Evolutionary conservation across 352 stramenopile species (phyloP).

Genomic region (Pythium dissotocum): DNA sequence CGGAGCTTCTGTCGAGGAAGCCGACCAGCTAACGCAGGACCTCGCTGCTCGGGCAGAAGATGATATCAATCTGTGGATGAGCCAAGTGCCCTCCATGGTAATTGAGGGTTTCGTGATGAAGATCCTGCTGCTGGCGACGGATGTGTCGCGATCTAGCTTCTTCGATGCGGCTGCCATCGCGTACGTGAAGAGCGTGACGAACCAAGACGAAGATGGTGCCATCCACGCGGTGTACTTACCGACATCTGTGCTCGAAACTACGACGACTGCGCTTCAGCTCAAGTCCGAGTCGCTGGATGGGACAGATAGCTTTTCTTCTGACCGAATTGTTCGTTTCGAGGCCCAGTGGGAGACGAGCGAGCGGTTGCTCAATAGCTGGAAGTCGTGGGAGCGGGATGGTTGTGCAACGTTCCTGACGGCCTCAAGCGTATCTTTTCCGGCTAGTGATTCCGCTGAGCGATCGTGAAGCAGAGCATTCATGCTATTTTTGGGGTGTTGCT

Average conservation of each 20-base stretch:
- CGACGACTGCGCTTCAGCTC: background rate
- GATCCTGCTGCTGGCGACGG: conserved; percentile 27
- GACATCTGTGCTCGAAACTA: background rate
- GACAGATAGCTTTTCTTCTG: background rate
- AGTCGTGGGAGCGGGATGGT: conserved; percentile 52
- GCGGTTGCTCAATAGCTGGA: conserved; percentile 58
- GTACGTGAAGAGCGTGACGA: conserved; percentile 31
- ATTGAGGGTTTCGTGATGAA: conserved; percentile 42
- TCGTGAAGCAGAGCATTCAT: background rate
- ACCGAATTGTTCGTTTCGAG: conserved; percentile 31
- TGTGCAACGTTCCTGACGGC: conserved; percentile 43
- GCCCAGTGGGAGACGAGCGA: conserved; percentile 48
- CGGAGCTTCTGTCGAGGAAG: conserved; percentile 30
- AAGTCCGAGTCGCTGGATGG: background rate
- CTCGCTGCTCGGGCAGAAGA: conserved; percentile 36
- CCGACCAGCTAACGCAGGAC: conserved; percentile 56
- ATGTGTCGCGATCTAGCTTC: conserved; percentile 19
- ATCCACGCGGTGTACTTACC: conserved; percentile 41
- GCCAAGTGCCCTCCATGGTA: conserved; percentile 21
- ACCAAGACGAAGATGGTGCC: conserved; percentile 9
- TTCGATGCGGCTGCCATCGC: conserved; percentile 37
- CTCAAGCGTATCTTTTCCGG: conserved; percentile 6
- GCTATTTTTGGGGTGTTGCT: background rate
- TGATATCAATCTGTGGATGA: conserved; percentile 18
- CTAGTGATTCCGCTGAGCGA: background rate